Evolutionary conservation across 2,329 filamentous ascomycete species (phyloP).

Genomic region (Ceratocystis colombiana): DNA sequence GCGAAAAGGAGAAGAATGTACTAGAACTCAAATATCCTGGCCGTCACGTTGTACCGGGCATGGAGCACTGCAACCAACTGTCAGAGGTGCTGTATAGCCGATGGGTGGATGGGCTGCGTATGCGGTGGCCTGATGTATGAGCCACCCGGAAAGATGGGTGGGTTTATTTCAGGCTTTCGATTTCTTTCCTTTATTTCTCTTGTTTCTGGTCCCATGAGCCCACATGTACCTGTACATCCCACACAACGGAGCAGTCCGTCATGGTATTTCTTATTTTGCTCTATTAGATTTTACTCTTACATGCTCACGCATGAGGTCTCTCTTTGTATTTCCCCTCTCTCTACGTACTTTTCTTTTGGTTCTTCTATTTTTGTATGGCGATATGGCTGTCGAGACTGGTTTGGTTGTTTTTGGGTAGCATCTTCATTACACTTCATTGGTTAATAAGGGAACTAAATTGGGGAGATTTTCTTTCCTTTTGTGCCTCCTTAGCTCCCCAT

Average conservation of each 20-base stretch:
- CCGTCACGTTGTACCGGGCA: conserved; percentile 51
- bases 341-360: not conserved
- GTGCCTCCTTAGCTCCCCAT: not conserved
- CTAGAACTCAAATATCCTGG: conserved; percentile 47
- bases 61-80: conserved; percentile 86
- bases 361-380: not conserved
- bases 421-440: not conserved
- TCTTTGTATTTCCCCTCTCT: not conserved
- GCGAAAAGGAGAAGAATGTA: conserved; percentile 31
- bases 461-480: not conserved
- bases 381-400: too few species aligned
- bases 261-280: conserved; percentile 7
- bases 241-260: not conserved
- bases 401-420: not conserved
- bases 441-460: not conserved
- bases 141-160: too few species aligned
- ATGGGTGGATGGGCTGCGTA: conserved; percentile 75
- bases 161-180: not conserved
- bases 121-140: conserved; percentile 50
- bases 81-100: conserved; percentile 83
- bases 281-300: conserved; percentile 5
- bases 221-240: not conserved
- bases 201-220: not conserved
- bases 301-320: conserved; percentile 8
- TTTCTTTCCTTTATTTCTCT: not conserved